Evolutionary conservation across 225 moss, liverwort and hornwort species (phyloP), one percentile per base, ranked within the genome.

Genomic region (Climacium dendroides): DNA sequence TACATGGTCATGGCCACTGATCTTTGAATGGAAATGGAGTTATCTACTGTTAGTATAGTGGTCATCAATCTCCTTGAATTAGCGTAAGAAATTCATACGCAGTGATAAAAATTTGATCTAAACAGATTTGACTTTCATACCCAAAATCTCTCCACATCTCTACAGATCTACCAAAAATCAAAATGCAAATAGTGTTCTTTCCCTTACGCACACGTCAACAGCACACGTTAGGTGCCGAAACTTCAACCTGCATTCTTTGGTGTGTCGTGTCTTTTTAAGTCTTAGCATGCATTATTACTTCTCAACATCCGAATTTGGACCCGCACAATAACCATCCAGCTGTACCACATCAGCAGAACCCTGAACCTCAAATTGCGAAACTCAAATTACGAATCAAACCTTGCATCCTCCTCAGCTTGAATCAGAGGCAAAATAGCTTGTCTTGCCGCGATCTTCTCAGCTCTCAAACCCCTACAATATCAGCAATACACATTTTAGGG

Each of bases 351-450:
- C 67, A 83, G 9, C 67, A 77, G 52, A 87, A 81, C 77, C 92
- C 80, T 76, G 87, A 88, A 88, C 35, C 84, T 90, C 71, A 84
- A 77, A 54, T 48, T 63, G 25, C 45, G 54, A 43, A 60, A 67
- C 5, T 17, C 15, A 41, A 47, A 16, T 66, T 41, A 10, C 34
- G 69, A 87, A 77, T 87, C 77, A 58, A 79, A 96, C 95, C 93
- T 94, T 63, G 89, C 87, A 91, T 98, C 98, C 73, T 94, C 98
- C 83, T 96, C 94, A 24, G 95, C 96, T 90, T 98, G 96, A 92
- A 96, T 91, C 39, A 98, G 43, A 54, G 96, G 97, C 67, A 96
- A 50, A 57, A 98, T 87, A 64, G 97, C 95, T 90, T 95, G 91
- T 25, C 97, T 95, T 37, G 98, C 98, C 41, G 92, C 93, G 83